Evolutionary conservation across 2,329 filamentous ascomycete species (phyloP).

Genomic region (Coleophoma crateriformis): DNA sequence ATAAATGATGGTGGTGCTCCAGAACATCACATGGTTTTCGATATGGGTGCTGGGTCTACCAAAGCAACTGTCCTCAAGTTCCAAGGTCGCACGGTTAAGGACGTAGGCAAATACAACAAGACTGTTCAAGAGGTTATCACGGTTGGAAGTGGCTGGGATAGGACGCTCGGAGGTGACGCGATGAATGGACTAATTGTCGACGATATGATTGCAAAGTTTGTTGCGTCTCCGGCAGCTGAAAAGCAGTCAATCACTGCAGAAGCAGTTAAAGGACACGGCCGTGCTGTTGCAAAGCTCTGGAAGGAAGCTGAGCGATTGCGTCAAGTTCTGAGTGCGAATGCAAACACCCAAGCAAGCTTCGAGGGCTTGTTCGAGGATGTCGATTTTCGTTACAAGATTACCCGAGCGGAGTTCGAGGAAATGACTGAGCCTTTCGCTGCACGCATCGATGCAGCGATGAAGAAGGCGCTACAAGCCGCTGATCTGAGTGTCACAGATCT

Average conservation of each 20-base stretch:
- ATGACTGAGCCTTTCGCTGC: conserved; percentile 63
- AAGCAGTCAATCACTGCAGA: conserved; percentile 56
- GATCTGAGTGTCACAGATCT: conserved; percentile 70
- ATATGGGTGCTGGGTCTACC: conserved; percentile 95
- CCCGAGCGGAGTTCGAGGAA: conserved; percentile 73
- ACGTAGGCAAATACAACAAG: conserved; percentile 90
- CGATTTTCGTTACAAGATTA: conserved; percentile 89
- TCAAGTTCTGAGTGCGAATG: conserved; percentile 90
- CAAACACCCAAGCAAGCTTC: conserved; percentile 72
- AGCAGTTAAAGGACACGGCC: conserved; percentile 68
- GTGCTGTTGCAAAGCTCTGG: conserved; percentile 82
- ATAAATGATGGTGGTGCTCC: conserved; percentile 78
- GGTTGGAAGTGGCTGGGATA: conserved; percentile 82
- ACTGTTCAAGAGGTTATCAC: conserved; percentile 94
- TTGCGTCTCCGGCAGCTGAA: conserved; percentile 63
- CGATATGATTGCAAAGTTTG: conserved; percentile 79
- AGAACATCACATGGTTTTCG: conserved; percentile 89
- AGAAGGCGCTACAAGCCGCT: conserved; percentile 68
- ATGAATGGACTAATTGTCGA: conserved; percentile 85
- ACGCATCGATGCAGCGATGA: conserved; percentile 64
- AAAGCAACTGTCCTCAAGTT: conserved; percentile 88
- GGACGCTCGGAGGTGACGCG: conserved; percentile 80
- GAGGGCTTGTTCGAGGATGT: conserved; percentile 89
- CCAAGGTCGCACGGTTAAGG: conserved; percentile 84
- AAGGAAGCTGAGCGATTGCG: conserved; percentile 86